These are phyloP conservation scores for Tetrahymena malaccensis DNA, from an alignment of 73 alveolate genomes.

Conservation along the genomic window DNA sequence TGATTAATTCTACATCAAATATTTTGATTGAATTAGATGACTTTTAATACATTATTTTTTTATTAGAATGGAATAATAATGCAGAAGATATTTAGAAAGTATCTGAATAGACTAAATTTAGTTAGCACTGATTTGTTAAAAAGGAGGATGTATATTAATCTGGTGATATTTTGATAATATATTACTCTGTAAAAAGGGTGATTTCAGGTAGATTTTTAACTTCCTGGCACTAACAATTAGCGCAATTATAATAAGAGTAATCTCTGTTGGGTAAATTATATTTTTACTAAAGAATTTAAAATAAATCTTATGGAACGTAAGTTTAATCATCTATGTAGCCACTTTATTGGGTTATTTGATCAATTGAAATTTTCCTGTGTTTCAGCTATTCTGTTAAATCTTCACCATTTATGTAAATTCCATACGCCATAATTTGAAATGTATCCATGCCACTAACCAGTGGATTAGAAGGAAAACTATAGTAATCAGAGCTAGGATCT, in stretches of 20 bases:
- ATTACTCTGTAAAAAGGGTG: background rate
- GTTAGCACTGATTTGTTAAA: background rate
- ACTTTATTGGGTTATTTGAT: too few relatives aligned
- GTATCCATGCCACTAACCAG: background rate
- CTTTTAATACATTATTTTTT: background rate
- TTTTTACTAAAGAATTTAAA: too few relatives aligned
- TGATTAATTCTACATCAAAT: background rate
- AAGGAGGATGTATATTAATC: too few relatives aligned
- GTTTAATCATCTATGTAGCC: background rate
- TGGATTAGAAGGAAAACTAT: background rate
- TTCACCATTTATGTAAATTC: background rate
- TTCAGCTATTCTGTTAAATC: background rate
- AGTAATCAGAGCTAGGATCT: background rate
- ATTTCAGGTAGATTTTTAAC: background rate
- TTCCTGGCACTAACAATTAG: background rate
- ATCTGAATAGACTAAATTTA: background rate
- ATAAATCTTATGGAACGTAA: background rate
- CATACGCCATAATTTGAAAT: background rate
- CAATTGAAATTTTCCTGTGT: background rate
- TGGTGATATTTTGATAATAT: background rate
- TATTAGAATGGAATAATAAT: too few relatives aligned
- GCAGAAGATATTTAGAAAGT: background rate
- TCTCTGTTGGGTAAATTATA: too few relatives aligned
- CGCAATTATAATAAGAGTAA: background rate
- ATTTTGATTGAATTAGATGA: background rate